A percentile compares a stretch with the other conserved stretches of the same genome.
Conservation (phyloP, 495 filamentous ascomycete genomes). For the Penicillium verhagenii region DNA sequence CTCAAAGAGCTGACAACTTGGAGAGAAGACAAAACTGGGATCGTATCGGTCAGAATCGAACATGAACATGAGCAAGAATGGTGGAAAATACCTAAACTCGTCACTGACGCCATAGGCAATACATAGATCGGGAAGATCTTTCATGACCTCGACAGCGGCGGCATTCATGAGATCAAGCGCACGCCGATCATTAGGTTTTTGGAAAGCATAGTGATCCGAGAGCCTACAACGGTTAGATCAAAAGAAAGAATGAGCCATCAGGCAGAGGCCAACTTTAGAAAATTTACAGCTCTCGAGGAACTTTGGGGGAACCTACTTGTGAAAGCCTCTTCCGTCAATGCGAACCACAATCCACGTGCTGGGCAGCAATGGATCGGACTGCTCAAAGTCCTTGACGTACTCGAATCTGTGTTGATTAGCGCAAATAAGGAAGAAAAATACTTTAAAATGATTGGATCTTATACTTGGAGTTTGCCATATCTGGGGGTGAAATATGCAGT, state of each 20-base stretch:
- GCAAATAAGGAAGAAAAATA: background rate
- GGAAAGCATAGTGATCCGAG: conserved; percentile 75
- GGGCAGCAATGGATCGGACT: conserved; percentile 71
- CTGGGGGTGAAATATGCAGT: conserved; percentile 4
- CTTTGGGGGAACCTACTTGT: conserved; percentile 73
- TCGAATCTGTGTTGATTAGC: conserved; percentile 65
- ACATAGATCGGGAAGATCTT: conserved; percentile 77
- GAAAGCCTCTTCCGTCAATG: conserved; percentile 89
- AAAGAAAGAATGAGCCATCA: background rate
- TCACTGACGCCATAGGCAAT: conserved; percentile 93
- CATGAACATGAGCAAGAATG: background rate
- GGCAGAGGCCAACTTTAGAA: background rate
- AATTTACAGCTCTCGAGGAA: background rate
- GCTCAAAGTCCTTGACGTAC: conserved; percentile 90
- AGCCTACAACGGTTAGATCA: conserved; percentile 48
- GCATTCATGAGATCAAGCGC: conserved; percentile 94
- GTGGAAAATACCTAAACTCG: conserved; percentile 69
- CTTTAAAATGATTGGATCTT: background rate
- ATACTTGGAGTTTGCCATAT: conserved; percentile 68
- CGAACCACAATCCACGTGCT: conserved; percentile 94
- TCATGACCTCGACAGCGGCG: conserved; percentile 77
- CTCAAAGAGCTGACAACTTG: conserved; percentile 77
- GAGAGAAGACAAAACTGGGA: conserved; percentile 87
- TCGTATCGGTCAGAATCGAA: background rate
- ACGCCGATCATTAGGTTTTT: conserved; percentile 86